phyloP scores from a whole-genome alignment of 495 filamentous ascomycete genomes.

The Annulohypoxylon stygium region DNA sequence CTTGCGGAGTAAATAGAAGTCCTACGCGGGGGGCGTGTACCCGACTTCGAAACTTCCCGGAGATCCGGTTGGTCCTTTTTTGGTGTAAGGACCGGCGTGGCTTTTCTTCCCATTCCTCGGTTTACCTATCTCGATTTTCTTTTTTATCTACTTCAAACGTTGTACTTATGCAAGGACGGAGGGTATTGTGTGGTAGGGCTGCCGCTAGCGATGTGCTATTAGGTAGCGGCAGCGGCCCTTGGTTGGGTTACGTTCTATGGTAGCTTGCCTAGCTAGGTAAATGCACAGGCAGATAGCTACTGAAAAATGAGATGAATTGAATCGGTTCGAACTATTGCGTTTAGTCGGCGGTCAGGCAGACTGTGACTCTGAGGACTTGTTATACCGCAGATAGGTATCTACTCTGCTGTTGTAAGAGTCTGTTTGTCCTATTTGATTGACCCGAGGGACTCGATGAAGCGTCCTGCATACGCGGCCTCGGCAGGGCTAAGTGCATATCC shows the following conservation, averaged over 20 bases:
- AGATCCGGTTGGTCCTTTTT: slow-evolving; percentile 13
- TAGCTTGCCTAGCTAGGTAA: slow-evolving; percentile 6
- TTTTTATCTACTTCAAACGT: neutral
- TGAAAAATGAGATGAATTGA: neutral
- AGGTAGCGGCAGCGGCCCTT: neutral
- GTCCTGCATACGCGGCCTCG: slow-evolving; percentile 23
- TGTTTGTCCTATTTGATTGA: neutral
- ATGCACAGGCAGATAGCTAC: slow-evolving; percentile 13
- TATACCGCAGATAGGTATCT: neutral
- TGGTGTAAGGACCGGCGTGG: neutral
- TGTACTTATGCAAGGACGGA: slow-evolving; percentile 11
- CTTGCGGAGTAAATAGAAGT: slow-evolving; percentile 19
- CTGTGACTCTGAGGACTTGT: neutral
- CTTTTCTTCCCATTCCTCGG: neutral
- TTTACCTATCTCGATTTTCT: neutral
- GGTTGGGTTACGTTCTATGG: slow-evolving; percentile 16
- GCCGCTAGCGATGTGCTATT: neutral
- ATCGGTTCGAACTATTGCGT: neutral
- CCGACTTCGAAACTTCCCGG: neutral
- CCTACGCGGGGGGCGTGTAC: neutral
- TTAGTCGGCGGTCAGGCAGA: slow-evolving; percentile 22
- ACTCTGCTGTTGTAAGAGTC: neutral
- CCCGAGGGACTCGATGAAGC: neutral
- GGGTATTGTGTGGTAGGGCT: slow-evolving; percentile 25
- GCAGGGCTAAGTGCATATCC: slow-evolving; percentile 12